Conservation (phyloP, 495 filamentous ascomycete species). For the Clavariopsis aquatica region DNA sequence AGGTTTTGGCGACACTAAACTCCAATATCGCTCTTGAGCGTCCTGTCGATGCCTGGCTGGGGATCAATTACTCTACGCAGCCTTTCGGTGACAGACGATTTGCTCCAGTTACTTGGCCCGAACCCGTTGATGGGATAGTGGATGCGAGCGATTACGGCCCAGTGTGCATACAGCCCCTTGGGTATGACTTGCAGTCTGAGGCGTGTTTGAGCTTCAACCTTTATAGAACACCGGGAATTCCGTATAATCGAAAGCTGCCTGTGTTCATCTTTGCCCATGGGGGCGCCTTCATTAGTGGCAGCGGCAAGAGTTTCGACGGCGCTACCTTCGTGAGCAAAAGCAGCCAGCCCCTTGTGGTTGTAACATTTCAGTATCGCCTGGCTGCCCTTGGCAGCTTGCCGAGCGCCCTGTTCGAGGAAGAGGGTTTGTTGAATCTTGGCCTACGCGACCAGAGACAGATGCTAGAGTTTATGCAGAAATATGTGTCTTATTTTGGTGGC, state of each 20-base stretch:
- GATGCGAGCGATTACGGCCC: slow-evolving; percentile 22
- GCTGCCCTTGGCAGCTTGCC: slow-evolving; percentile 26
- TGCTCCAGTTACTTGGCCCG: slow-evolving; percentile 11
- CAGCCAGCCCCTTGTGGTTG: slow-evolving; percentile 21
- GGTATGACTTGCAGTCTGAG: slow-evolving; percentile 3
- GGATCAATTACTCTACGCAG: slow-evolving; percentile 25
- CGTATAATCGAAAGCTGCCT: slow-evolving; percentile 19
- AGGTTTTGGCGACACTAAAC: slow-evolving; percentile 7
- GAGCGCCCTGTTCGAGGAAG: slow-evolving; percentile 15
- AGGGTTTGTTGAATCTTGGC: slow-evolving; percentile 26
- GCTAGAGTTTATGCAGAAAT: slow-evolving; percentile 29
- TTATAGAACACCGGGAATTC: slow-evolving; percentile 17
- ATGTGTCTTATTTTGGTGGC: slow-evolving; percentile 25
- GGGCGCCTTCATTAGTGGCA: slow-evolving; percentile 16
- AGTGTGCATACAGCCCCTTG: slow-evolving; percentile 14
- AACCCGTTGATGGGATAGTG: slow-evolving; percentile 5
- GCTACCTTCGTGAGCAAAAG: slow-evolving; percentile 16
- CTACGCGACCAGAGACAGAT: slow-evolving; percentile 22
- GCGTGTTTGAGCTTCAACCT: slow-evolving; percentile 29
- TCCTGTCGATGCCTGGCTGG: slow-evolving; percentile 22
- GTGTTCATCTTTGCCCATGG: slow-evolving; percentile 26
- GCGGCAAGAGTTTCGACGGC: slow-evolving; percentile 25
- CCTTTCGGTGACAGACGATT: slow-evolving; percentile 20
- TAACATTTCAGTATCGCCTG: slow-evolving; percentile 31
- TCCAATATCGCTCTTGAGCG: background rate